Evolutionary conservation across 225 moss, liverwort and hornwort species (phyloP).

Genomic region (Pleurozium schreberi): DNA sequence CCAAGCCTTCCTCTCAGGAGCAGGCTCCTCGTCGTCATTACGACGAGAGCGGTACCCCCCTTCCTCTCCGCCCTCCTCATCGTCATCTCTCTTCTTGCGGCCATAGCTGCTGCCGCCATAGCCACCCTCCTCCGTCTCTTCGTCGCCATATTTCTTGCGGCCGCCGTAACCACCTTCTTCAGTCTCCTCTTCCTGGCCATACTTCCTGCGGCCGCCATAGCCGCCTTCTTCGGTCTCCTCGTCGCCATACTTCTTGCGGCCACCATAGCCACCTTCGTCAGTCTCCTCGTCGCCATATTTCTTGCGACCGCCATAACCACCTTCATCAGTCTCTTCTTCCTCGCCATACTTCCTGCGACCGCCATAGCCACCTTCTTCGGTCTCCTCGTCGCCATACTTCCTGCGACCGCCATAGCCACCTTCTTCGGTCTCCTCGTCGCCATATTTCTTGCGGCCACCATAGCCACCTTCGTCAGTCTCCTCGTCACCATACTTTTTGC

Average conservation of each 20-base stretch:
- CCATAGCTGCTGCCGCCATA: background rate
- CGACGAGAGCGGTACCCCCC: conserved; percentile 17
- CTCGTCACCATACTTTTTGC: background rate
- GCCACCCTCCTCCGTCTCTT: background rate
- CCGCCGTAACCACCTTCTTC: background rate
- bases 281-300: background rate
- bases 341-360: background rate
- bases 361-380: background rate
- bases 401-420: background rate
- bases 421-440: background rate
- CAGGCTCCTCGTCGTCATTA: conserved; percentile 6
- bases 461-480: background rate
- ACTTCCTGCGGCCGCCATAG: background rate
- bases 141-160: background rate
- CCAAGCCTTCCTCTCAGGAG: conserved; percentile 8
- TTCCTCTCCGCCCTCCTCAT: background rate
- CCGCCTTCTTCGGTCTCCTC: background rate
- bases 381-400: background rate
- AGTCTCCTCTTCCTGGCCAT: background rate
- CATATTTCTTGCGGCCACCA: background rate
- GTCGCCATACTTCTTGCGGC: background rate
- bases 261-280: background rate
- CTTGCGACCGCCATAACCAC: background rate
- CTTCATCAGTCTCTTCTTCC: background rate
- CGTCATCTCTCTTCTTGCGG: background rate